A percentile compares a stretch with the other conserved stretches of the same genome.
These are phyloP conservation scores for Austroboletus novae-zelandiae DNA, from an alignment of 1,284 basidiomycete species.

Conservation along the genomic window DNA sequence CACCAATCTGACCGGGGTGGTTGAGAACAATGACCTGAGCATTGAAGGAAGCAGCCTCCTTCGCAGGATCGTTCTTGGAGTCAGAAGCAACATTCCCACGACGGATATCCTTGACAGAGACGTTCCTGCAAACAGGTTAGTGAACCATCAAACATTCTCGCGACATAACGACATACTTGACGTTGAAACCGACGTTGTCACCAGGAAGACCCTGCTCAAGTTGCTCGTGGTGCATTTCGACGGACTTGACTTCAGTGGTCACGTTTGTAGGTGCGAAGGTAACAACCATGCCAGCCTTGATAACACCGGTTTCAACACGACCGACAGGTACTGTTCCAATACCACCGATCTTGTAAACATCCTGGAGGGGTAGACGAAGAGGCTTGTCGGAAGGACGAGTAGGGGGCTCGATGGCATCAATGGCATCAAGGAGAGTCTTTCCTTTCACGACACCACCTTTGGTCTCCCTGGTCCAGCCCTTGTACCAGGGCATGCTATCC, in stretches of 20 bases:
- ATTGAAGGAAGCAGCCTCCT: slow-evolving; percentile 99
- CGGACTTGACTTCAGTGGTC: slow-evolving; percentile 99
- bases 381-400: slow-evolving; percentile 97
- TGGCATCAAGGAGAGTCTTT: slow-evolving; percentile 99
- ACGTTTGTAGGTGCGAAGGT: slow-evolving; percentile 96
- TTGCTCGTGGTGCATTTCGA: slow-evolving; percentile 99
- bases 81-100: slow-evolving; percentile 99
- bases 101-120: slow-evolving; percentile 99
- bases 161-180: slow-evolving; percentile 61
- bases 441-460: slow-evolving; percentile 93
- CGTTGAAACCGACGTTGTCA: slow-evolving; percentile 99
- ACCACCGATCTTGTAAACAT: slow-evolving; percentile 99
- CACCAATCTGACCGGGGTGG: slow-evolving; percentile 99
- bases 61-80: slow-evolving; percentile 99
- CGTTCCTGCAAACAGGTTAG: slow-evolving; percentile 72
- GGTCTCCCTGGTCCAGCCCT: slow-evolving; percentile 97
- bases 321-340: slow-evolving; percentile 99
- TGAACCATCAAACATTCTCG: neutral
- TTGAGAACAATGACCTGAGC: slow-evolving; percentile 99
- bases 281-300: slow-evolving; percentile 99
- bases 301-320: slow-evolving; percentile 99
- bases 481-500: slow-evolving; percentile 97
- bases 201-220: slow-evolving; percentile 93
- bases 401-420: slow-evolving; percentile 99
- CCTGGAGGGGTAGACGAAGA: slow-evolving; percentile 99